These are phyloP conservation scores for Fusarium globosum DNA, from an alignment of 2,329 filamentous ascomycete species.

Conservation along the genomic window DNA sequence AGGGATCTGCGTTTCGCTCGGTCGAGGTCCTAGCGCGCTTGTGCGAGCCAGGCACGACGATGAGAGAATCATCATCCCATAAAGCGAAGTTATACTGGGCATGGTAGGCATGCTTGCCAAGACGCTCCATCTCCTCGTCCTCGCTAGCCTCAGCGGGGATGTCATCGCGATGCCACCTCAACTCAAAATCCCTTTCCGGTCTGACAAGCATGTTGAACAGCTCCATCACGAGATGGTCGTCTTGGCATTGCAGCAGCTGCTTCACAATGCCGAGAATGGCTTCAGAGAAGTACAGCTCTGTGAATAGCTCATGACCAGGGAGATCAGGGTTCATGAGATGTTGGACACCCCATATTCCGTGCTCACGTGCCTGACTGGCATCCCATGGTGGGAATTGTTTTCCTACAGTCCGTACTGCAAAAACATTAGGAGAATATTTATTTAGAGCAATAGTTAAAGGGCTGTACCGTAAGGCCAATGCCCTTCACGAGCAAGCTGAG, in stretches of 20 bases:
- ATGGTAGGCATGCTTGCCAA: conserved; percentile 73
- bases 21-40: conserved; percentile 73
- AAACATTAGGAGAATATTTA: background rate
- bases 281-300: conserved; percentile 76
- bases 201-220: conserved; percentile 87
- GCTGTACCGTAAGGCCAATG: conserved; percentile 74
- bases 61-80: conserved; percentile 76
- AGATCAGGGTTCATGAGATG: conserved; percentile 82
- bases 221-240: conserved; percentile 82
- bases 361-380: conserved; percentile 60
- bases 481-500: conserved; percentile 72
- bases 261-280: conserved; percentile 71
- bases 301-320: conserved; percentile 70
- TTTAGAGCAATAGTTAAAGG: conserved; percentile 71
- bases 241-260: conserved; percentile 67
- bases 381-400: conserved; percentile 94
- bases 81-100: conserved; percentile 91
- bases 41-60: conserved; percentile 84
- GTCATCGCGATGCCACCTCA: conserved; percentile 90
- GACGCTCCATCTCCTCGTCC: conserved; percentile 73
- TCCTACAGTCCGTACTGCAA: conserved; percentile 52
- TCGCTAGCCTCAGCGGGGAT: conserved; percentile 73
- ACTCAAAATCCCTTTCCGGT: conserved; percentile 75
- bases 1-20: conserved; percentile 76
- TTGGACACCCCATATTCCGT: conserved; percentile 91